Conservation (phyloP, 1,284 basidiomycete genomes). For the Apiotrichum siamense region DNA sequence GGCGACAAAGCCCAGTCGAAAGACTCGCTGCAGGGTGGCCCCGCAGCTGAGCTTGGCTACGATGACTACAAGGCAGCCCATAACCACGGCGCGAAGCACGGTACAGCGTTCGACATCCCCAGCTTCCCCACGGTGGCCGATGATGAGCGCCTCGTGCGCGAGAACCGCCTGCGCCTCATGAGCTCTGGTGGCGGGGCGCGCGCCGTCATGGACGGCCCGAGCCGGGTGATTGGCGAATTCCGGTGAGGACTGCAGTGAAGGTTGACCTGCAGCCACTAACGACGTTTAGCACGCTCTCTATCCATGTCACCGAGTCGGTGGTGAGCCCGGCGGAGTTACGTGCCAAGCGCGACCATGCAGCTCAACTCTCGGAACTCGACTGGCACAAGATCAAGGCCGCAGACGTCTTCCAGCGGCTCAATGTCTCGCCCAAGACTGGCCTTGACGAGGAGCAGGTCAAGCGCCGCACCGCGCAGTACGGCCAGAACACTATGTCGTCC, state of each 20-base stretch:
- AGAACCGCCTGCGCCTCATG: conserved; percentile 24
- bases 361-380: conserved; percentile 48
- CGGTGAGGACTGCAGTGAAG: conserved; percentile 19
- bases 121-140: conserved; percentile 23
- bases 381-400: conserved; percentile 54
- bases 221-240: conserved; percentile 37
- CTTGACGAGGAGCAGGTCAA: conserved; percentile 53
- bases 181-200: conserved; percentile 23
- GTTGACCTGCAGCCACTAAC: background rate
- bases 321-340: conserved; percentile 5
- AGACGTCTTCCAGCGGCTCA: conserved; percentile 53
- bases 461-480: conserved; percentile 49
- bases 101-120: conserved; percentile 15
- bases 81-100: background rate
- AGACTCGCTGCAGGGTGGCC: too few species aligned
- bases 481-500: conserved; percentile 47
- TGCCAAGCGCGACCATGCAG: conserved; percentile 21
- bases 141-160: conserved; percentile 8
- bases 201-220: conserved; percentile 19
- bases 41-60: conserved; percentile 11
- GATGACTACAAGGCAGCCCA: background rate
- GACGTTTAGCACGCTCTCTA: conserved; percentile 36
- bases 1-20: background rate
- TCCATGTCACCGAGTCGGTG: conserved; percentile 40
- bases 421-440: conserved; percentile 51